Conservation (phyloP, 768 basidiomycete genomes). For the Butyriboletus loyo region DNA sequence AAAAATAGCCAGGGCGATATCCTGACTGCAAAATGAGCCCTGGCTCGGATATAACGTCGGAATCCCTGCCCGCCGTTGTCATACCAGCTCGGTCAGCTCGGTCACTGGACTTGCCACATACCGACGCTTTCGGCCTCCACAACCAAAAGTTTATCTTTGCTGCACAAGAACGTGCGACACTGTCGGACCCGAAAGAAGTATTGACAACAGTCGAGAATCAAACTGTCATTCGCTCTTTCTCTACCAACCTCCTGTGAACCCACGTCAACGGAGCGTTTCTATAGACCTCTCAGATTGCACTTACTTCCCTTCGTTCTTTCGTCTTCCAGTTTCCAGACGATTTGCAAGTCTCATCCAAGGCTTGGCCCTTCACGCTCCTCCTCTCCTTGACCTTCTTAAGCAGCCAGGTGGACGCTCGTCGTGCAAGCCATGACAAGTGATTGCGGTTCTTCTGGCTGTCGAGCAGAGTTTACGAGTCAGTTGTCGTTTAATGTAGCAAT, state of each 20-base stretch:
- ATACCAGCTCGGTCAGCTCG: background rate
- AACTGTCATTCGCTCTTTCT: slow-evolving; percentile 57
- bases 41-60: slow-evolving; percentile 29
- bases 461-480: background rate
- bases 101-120: slow-evolving; percentile 29
- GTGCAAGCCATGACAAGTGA: slow-evolving; percentile 57
- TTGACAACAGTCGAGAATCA: slow-evolving; percentile 74
- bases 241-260: slow-evolving; percentile 19
- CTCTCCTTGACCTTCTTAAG: slow-evolving; percentile 57
- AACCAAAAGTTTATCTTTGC: slow-evolving; percentile 66
- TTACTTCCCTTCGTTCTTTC: slow-evolving; percentile 43
- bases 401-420: slow-evolving; percentile 68
- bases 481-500: background rate
- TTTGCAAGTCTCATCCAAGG: slow-evolving; percentile 61
- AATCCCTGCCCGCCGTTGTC: slow-evolving; percentile 17
- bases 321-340: slow-evolving; percentile 59
- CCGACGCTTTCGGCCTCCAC: slow-evolving; percentile 48
- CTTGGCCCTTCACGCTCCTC: slow-evolving; percentile 56
- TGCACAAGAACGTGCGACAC: slow-evolving; percentile 59
- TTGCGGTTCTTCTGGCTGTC: slow-evolving; percentile 41
- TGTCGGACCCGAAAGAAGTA: slow-evolving; percentile 46
- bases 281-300: background rate
- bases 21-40: slow-evolving; percentile 47
- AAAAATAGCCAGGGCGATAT: slow-evolving; percentile 49
- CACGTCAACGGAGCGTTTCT: background rate